Evolutionary conservation across 176 grass and related monocot genomes (phyloP).

Genomic region (maize (Zea mays)): DNA sequence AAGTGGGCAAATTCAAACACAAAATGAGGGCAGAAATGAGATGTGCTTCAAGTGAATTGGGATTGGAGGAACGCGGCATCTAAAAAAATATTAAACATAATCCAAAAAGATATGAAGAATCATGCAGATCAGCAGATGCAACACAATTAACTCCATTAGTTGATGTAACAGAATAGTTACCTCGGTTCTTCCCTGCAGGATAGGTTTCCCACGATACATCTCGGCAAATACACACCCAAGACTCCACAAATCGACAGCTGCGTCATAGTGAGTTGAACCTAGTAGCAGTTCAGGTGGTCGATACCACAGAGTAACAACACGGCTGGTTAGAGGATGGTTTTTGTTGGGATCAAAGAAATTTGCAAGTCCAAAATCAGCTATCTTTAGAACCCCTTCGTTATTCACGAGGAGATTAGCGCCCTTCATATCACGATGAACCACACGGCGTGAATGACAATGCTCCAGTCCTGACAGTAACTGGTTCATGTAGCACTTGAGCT

Average conservation of each 20-base stretch:
- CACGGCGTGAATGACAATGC: constrained; percentile 70
- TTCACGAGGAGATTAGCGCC: constrained; percentile 93
- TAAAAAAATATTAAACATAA: not conserved
- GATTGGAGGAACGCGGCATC: not conserved
- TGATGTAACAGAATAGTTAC: constrained; percentile 42
- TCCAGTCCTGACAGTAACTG: constrained; percentile 84
- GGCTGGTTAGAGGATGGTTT: constrained; percentile 78
- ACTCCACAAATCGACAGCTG: constrained; percentile 94
- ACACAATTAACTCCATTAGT: constrained; percentile 1
- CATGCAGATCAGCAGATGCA: not conserved
- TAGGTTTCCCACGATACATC: constrained; percentile 71
- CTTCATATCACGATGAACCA: constrained; percentile 97
- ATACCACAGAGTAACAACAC: constrained; percentile 97
- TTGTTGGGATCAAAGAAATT: constrained; percentile 64
- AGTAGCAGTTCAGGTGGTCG: constrained; percentile 91
- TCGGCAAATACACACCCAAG: constrained; percentile 95
- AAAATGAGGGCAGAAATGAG: not conserved
- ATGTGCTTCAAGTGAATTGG: not conserved
- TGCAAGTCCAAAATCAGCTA: constrained; percentile 96
- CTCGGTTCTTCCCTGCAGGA: constrained; percentile 96
- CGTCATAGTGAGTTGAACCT: constrained; percentile 92
- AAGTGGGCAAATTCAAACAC: not conserved
- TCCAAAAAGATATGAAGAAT: not conserved
- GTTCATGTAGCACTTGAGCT: constrained; percentile 97
- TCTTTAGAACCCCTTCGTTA: constrained; percentile 91